Base-by-base conservation (phyloP, 805 yeast species). In the Sugiyamaella smithiae region DNA sequence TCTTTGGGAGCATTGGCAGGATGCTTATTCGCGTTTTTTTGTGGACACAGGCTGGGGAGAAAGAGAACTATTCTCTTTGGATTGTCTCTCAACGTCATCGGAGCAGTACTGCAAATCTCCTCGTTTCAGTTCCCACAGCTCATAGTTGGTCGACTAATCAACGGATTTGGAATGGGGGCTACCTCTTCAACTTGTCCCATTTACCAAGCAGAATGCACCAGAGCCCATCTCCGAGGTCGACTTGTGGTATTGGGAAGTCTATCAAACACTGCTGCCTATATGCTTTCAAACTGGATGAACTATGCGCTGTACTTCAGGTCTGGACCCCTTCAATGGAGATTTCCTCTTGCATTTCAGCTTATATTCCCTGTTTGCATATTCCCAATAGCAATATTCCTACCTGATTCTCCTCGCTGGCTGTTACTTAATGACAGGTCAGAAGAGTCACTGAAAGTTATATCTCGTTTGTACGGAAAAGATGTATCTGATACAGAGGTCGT, bases 321-420 rank as follows among this genome's bases (percentile, higher is more conserved):
- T 2, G 35, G 41, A 16, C 41, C 41, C 2, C 24, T 37, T 8
- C 41, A 37, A 14, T 56, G 58, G 57, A 44, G 57, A 29, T 43
- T 54, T 37, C 60, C 60, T 19, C 40, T 55, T 11, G 58, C 57
- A 11, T 37, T 56, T 40, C 57, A 55, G 36, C 28, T 46, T 11
- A 45, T 55, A n/a, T 55, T 55, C 28, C 47, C 58, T 5, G 23
- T 54, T 48, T 61, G 84, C 80, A 84, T 43, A 20, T 69, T 25
- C 23, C 69, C 71, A 23, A 24, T 46, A 3, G 17, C 50, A 11
- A 61, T 78, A 36, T 74, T 78, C 36, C 66, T 88, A 14, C 96
- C 96, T 0, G 96, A 88, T 63, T 78, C 88, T 35, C 96, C 96
- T 0, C 71, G 96, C 49, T 88, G 74, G 66, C 82, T 76, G 60